These are phyloP conservation scores for Monilinia laxa DNA, from an alignment of 2,329 filamentous ascomycete genomes.

Conservation along the genomic window DNA sequence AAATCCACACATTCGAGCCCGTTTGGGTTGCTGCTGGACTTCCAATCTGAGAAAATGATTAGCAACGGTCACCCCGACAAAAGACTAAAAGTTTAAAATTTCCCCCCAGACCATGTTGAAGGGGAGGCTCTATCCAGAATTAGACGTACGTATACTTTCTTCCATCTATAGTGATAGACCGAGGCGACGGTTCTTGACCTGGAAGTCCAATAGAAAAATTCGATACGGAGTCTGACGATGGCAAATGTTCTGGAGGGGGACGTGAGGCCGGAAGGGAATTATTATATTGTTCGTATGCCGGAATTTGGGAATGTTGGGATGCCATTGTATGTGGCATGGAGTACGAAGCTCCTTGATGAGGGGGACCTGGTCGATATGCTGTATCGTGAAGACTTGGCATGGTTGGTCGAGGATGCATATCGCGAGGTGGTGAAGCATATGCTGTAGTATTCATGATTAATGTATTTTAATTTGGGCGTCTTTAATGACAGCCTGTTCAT, in stretches of 20 bases:
- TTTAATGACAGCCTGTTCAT: conserved; percentile 6
- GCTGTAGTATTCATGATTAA: conserved; percentile 30
- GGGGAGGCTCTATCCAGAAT: not conserved
- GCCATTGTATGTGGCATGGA: conserved; percentile 31
- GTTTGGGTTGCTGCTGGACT: conserved; percentile 86
- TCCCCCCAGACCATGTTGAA: conserved; percentile 3
- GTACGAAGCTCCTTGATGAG: conserved; percentile 25
- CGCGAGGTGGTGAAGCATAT: conserved; percentile 33
- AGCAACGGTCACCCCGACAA: conserved; percentile 23
- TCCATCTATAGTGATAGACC: conserved; percentile 29
- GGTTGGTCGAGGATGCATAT: conserved; percentile 27
- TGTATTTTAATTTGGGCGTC: not conserved
- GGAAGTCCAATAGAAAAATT: conserved; percentile 29
- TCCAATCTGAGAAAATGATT: conserved; percentile 58
- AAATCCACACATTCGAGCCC: conserved; percentile 98
- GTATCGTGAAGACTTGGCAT: conserved; percentile 28
- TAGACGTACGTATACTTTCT: conserved; percentile 38
- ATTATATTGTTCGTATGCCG: conserved; percentile 28
- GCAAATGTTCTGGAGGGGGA: conserved; percentile 30
- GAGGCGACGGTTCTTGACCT: conserved; percentile 28
- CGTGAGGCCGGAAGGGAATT: conserved; percentile 27
- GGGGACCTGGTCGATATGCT: conserved; percentile 26
- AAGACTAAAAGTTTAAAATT: not conserved
- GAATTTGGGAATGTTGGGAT: conserved; percentile 29
- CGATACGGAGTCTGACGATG: conserved; percentile 25